Evolutionary conservation across 2,329 filamentous ascomycete genomes (phyloP).

Genomic region (Spiromastix sp.): DNA sequence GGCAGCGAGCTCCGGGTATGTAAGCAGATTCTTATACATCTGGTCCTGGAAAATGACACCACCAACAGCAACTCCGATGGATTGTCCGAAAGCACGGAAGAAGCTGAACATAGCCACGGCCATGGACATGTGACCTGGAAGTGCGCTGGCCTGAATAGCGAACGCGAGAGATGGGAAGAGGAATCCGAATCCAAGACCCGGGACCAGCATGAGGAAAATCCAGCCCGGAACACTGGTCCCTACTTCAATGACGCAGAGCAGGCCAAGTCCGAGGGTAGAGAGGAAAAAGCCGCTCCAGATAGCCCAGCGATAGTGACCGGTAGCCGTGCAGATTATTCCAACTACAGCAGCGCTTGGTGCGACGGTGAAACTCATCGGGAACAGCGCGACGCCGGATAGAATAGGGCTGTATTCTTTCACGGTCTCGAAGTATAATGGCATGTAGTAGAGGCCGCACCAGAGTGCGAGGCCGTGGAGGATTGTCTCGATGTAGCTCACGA

Average conservation of each 20-base stretch:
- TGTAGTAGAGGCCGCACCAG: constrained; percentile 46
- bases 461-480: constrained; percentile 44
- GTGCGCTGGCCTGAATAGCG: constrained; percentile 52
- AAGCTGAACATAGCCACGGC: constrained; percentile 58
- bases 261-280: constrained; percentile 49
- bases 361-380: constrained; percentile 53
- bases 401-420: constrained; percentile 46
- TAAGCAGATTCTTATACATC: constrained; percentile 42
- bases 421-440: constrained; percentile 34
- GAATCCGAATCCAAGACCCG: constrained; percentile 53
- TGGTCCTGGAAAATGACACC: constrained; percentile 62
- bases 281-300: constrained; percentile 53
- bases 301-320: constrained; percentile 50
- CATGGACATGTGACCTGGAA: constrained; percentile 48
- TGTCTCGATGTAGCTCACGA: constrained; percentile 43
- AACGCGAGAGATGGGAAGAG: constrained; percentile 55
- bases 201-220: constrained; percentile 51
- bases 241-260: constrained; percentile 21
- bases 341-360: constrained; percentile 49
- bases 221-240: constrained; percentile 44
- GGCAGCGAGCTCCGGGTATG: constrained; percentile 38
- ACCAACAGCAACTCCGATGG: constrained; percentile 55
- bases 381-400: constrained; percentile 44
- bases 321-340: constrained; percentile 38
- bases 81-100: constrained; percentile 54